Evolutionary conservation across 371 early-diverging fungal species (phyloP).

Genomic region (Mucor lusitanicus): DNA sequence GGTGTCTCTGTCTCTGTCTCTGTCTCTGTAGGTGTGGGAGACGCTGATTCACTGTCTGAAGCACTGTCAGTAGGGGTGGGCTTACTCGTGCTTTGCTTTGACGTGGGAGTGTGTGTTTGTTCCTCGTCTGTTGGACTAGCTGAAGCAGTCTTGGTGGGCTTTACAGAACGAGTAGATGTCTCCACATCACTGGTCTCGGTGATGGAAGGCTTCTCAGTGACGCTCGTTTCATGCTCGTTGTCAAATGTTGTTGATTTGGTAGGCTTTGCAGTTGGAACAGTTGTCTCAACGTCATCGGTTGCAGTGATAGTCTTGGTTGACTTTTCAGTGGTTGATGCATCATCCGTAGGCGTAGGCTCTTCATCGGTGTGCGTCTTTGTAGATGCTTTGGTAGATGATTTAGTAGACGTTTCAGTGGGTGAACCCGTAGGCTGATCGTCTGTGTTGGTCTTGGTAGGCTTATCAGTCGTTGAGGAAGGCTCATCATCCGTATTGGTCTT

Average conservation of each 20-base stretch:
- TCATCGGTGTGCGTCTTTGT: slow-evolving; percentile 8
- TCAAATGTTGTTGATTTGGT: not conserved
- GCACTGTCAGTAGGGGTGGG: not conserved
- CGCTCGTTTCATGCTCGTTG: not conserved
- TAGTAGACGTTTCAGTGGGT: not conserved
- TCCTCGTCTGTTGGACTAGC: not conserved
- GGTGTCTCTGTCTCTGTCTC: not conserved
- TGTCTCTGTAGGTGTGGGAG: not conserved
- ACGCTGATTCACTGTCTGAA: not conserved
- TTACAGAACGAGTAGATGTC: not conserved
- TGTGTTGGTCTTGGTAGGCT: not conserved
- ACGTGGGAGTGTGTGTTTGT: not conserved
- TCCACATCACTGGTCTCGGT: not conserved
- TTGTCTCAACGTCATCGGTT: not conserved
- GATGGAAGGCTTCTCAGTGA: not conserved
- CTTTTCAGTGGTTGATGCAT: slow-evolving; percentile 4
- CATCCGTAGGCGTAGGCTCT: slow-evolving; percentile 3
- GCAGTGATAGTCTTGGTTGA: not conserved
- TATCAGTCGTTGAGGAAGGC: not conserved
- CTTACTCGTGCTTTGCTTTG: not conserved
- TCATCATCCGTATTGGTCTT: not conserved
- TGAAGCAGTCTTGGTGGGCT: not conserved
- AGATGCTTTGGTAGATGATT: slow-evolving; percentile 2
- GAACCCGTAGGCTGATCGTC: not conserved
- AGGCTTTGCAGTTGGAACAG: not conserved